Conservation (phyloP, 108 stramenopile genomes). For the Schizochytrium sp. region DNA sequence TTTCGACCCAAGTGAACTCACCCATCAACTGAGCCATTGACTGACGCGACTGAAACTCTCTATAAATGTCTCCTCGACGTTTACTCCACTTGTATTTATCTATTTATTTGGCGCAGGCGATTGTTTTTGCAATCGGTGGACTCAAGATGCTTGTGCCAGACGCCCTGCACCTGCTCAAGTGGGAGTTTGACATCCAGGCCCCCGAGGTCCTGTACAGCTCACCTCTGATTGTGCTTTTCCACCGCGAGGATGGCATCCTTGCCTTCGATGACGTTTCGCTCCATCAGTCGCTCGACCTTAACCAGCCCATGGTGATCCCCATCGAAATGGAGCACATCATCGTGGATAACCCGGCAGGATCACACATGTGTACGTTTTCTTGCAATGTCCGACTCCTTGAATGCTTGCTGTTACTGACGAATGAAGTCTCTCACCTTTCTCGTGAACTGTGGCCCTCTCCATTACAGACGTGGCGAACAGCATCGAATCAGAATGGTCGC, state of each 20-base stretch:
- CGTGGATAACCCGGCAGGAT: background rate
- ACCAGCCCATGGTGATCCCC: background rate
- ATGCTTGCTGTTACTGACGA: too few relatives aligned
- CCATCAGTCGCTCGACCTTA: background rate
- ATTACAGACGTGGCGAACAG: background rate
- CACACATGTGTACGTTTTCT: background rate
- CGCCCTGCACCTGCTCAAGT: background rate
- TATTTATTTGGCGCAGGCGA: too few relatives aligned
- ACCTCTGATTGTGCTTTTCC: background rate
- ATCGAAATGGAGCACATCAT: background rate
- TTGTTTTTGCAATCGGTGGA: background rate
- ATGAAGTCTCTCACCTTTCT: too few relatives aligned
- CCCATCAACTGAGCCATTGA: too few relatives aligned
- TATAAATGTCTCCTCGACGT: too few relatives aligned
- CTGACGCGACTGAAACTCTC: too few relatives aligned
- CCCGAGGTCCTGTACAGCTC: background rate
- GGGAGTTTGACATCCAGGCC: background rate
- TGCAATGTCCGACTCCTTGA: too few relatives aligned
- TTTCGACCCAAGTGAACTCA: too few relatives aligned
- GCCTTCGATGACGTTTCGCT: background rate
- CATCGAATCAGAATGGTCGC: background rate
- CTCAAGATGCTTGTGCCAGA: background rate
- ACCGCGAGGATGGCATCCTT: background rate
- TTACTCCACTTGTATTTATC: too few relatives aligned
- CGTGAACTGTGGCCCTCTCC: too few relatives aligned